Conservation (phyloP, 192 early-diverging fungal genomes). For the Coemansia erecta region DNA sequence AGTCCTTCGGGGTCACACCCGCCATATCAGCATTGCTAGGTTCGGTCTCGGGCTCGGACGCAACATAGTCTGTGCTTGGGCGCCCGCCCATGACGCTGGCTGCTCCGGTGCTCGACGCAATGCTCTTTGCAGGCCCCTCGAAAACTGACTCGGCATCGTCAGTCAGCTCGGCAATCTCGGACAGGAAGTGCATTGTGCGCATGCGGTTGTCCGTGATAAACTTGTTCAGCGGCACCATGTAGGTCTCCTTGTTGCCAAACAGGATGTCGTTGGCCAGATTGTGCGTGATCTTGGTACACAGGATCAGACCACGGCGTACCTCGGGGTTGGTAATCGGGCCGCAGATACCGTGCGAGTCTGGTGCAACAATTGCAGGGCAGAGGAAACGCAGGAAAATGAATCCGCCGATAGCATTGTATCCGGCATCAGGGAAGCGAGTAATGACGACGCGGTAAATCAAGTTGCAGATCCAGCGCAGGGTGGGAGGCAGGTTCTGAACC, state of each 20-base stretch:
- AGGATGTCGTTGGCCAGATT: conserved; percentile 94
- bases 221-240: conserved; percentile 89
- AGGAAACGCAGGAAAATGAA: conserved; percentile 96
- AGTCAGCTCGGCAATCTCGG: conserved; percentile 65
- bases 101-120: conserved; percentile 33
- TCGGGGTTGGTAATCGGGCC: conserved; percentile 63
- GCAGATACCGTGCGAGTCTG: conserved; percentile 78
- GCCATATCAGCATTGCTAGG: conserved; percentile 10
- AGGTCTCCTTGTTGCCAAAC: conserved; percentile 93
- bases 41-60: conserved; percentile 33
- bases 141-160: conserved; percentile 47
- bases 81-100: conserved; percentile 13
- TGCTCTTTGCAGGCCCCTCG: conserved; percentile 41
- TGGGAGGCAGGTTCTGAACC: conserved; percentile 62
- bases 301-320: conserved; percentile 79
- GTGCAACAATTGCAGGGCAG: conserved; percentile 92
- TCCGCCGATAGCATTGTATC: conserved; percentile 84
- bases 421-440: conserved; percentile 79
- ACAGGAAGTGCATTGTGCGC: conserved; percentile 76
- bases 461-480: conserved; percentile 79
- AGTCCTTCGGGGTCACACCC: conserved; percentile 50
- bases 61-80: conserved; percentile 35
- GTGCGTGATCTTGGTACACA: conserved; percentile 94
- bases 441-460: conserved; percentile 75
- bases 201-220: conserved; percentile 81